Evolutionary conservation across 805 yeast genomes (phyloP), one percentile per base, ranked within the genome.

Genomic region (Limtongia smithiae): DNA sequence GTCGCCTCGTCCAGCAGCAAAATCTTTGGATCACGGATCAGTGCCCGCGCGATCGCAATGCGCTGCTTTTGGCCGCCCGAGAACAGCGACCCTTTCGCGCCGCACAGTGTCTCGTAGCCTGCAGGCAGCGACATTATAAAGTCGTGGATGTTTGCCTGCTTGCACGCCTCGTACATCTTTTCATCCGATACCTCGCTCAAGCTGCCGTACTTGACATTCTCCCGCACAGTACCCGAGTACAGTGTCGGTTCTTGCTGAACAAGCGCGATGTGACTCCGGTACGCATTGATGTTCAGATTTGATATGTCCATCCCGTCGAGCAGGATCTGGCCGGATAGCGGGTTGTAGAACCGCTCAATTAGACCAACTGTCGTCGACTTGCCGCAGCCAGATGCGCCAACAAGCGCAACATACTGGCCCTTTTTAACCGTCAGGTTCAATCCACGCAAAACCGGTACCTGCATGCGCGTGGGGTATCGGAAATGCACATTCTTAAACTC

Each of bases 401-500:
- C 96, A 59, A 88, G 78, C 7, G 96, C 96, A 28, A 88, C 91
- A 60, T 83, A 87, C 59, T 81, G 68, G 7, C 96, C 96, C 5
- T 89, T 83, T 12, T 89, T 87, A 77, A 65, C 50, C 4, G 38
- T 41, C 39, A 64, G 47, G 42, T 54, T 50, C 30, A 64, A 39
- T 20, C 64, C 62, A 6, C 57, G 54, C 21, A 65, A 48, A 12
- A 64, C 62, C 20, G 62, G 55, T 15, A 62, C 63, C 21, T 62
- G 57, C 12, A 59, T 54, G 4, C 68, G 55, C 9, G 68, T 60
- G 6, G 68, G 68, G 33, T 65, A 65, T 8, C 62, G 42, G 54
- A 65, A 65, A 18, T 52, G 51, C n/a, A 65, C 63, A 36, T 68
- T 66, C 12, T 68, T 47, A 59, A 88, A 78, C 27, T 61, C 67